Evolutionary conservation across 805 yeast genomes (phyloP), one percentile per base, ranked within the genome.

Genomic region (Hanseniaspora guilliermondii): DNA sequence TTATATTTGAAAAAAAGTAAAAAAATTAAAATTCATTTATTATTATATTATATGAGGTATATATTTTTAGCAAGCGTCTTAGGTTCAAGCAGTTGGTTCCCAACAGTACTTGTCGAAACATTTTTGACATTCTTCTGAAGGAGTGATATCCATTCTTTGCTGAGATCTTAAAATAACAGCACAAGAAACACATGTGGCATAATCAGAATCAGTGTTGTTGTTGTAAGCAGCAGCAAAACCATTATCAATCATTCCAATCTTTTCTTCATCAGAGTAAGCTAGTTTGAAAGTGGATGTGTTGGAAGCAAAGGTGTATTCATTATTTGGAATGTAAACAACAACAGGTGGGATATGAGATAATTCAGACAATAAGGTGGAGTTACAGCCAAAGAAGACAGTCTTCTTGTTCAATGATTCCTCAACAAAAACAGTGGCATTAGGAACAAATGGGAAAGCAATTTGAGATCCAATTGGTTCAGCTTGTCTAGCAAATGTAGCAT

Each of bases 371-470:
- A 85, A 84, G 1, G 69, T 60, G 5, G 85, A 75, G 61, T 84
- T 76, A 67, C 96, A 87, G 33, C 96, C 96, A 64, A 87, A 87
- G 70, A 87, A 87, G 0, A 82, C 74, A 45, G 96, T 95, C 56
- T 70, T 75, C 16, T 80, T 71, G 25, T 86, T 82, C 58, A 86
- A 72, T 57, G 84, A 83, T 58, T 71, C 61, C 57, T 75, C 74
- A 35, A 77, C 64, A 65, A 87, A 84, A 0, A 88, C 76, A 47
- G 74, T 68, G 36, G 64, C 68, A 63, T 80, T 89, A 12, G 95
- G 95, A 54, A 87, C 91, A 60, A 84, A 79, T 12, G 95, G 95
- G 74, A 84, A 85, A 4, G 82, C 71, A 33, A 85, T 77, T 50
- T 78, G 78, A 59, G 76, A 73, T 30, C 81, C 82, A 56, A 59